These are phyloP conservation scores for Ascochyta clinopodiicola DNA, from an alignment of 2,329 filamentous ascomycete genomes.

Conservation along the genomic window DNA sequence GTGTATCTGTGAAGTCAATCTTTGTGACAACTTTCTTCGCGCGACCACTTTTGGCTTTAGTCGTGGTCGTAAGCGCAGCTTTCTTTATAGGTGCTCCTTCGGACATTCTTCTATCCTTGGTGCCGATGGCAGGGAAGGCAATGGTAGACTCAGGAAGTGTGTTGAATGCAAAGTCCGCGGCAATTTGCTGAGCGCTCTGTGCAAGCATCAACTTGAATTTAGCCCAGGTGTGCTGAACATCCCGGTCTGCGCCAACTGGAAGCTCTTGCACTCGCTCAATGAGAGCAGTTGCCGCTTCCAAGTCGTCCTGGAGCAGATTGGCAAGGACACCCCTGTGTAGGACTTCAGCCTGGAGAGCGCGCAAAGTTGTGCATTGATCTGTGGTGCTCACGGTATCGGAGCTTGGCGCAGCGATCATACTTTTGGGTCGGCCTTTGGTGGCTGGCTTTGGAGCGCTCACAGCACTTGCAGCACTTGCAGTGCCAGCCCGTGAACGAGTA, in stretches of 20 bases:
- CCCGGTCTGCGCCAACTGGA: conserved; percentile 48
- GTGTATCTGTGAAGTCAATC: conserved; percentile 62
- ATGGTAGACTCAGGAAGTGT: conserved; percentile 92
- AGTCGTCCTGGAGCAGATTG: conserved; percentile 40
- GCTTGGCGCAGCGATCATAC: conserved; percentile 7
- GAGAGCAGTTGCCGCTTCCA: conserved; percentile 36
- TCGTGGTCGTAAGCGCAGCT: conserved; percentile 8
- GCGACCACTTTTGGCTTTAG: conserved; percentile 25
- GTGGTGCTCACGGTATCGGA: conserved; percentile 22
- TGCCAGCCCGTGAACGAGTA: conserved; percentile 23
- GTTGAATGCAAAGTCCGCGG: conserved; percentile 82
- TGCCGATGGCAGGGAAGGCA: conserved; percentile 74
- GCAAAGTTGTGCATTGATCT: conserved; percentile 49
- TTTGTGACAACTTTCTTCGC: conserved; percentile 32
- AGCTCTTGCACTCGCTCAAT: conserved; percentile 35
- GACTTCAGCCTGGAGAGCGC: conserved; percentile 56
- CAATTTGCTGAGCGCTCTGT: conserved; percentile 74
- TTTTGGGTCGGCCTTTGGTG: conserved; percentile 21
- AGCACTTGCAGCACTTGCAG: conserved; percentile 22
- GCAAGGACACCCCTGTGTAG: conserved; percentile 59
- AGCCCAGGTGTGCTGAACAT: conserved; percentile 62
- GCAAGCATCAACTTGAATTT: conserved; percentile 72
- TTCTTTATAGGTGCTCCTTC: conserved; percentile 28
- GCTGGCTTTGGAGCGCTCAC: conserved; percentile 12
- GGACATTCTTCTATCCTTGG: conserved; percentile 35